A percentile compares a stretch with the other conserved stretches of the same genome.
Conservation (phyloP, 2,329 filamentous ascomycete genomes). For the Talaromyces sp. region DNA sequence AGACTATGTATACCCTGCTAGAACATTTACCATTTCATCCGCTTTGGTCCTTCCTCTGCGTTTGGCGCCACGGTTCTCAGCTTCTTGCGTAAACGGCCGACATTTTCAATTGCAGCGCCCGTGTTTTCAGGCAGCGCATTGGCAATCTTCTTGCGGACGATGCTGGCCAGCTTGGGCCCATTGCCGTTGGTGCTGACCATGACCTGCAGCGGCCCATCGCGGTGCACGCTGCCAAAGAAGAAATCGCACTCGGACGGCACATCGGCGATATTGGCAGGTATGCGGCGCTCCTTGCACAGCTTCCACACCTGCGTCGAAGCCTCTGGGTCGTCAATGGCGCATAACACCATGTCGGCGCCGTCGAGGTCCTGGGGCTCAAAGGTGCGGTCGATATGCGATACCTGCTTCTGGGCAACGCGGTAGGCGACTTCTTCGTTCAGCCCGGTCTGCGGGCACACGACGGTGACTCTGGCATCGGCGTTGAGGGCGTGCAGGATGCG, state of each 20-base stretch:
- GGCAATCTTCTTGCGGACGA: constrained; percentile 78
- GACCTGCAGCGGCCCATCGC: constrained; percentile 90
- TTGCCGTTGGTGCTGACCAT: constrained; percentile 99
- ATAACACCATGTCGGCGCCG: constrained; percentile 77
- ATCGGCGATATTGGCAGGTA: constrained; percentile 93
- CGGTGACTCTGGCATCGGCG: constrained; percentile 83
- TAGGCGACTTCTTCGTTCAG: constrained; percentile 84
- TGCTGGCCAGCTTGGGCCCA: constrained; percentile 82
- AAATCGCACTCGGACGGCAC: constrained; percentile 97
- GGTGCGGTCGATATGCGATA: constrained; percentile 73
- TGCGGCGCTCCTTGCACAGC: constrained; percentile 75
- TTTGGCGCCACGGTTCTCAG: constrained; percentile 71
- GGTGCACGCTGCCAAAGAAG: constrained; percentile 94
- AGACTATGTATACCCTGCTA: background rate
- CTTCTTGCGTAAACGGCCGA: constrained; percentile 74
- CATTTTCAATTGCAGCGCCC: constrained; percentile 77
- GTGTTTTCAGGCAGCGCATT: constrained; percentile 68
- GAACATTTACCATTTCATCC: constrained; percentile 76
- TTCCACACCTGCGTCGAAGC: constrained; percentile 92
- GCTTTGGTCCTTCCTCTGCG: constrained; percentile 68
- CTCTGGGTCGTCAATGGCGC: constrained; percentile 85
- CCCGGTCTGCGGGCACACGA: constrained; percentile 73
- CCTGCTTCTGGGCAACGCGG: constrained; percentile 68
- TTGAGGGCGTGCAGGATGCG: constrained; percentile 92
- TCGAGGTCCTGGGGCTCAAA: constrained; percentile 88